Conservation (phyloP, 163 green algal species). For the Scenedesmus sp. region DNA sequence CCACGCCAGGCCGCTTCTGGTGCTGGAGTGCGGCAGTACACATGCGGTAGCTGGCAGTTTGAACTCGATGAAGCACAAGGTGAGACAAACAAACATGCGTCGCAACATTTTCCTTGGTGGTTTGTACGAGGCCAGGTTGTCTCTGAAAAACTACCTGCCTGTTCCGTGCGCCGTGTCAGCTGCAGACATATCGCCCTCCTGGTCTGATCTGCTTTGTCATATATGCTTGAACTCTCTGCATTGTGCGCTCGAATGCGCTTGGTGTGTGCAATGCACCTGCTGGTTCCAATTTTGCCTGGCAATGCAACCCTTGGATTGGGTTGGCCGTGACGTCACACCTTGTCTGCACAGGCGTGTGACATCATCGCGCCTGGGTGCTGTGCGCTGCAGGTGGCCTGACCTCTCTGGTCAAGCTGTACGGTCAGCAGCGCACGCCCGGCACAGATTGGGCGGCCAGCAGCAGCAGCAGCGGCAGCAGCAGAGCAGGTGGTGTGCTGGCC, state of each 20-base stretch:
- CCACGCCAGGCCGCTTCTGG: background rate
- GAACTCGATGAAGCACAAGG: slow-evolving; percentile 36
- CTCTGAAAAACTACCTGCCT: no score
- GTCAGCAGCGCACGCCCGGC: background rate
- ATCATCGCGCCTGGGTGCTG: no score
- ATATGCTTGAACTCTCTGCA: no score
- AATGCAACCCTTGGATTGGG: no score
- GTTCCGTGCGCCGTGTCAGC: no score
- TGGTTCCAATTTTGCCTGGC: no score
- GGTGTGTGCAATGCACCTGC: no score
- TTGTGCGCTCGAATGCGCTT: no score
- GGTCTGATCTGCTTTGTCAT: no score
- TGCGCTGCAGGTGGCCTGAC: slow-evolving; percentile 19
- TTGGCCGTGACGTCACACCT: no score
- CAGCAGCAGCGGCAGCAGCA: slow-evolving; percentile 47
- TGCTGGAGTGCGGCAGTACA: slow-evolving; percentile 18
- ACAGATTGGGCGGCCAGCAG: slow-evolving; percentile 32
- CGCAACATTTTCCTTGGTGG: background rate
- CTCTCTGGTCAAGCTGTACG: slow-evolving; percentile 40
- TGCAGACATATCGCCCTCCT: no score
- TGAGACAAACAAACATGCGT: background rate
- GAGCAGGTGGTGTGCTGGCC: background rate
- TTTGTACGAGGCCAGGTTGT: background rate
- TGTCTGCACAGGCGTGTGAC: no score
- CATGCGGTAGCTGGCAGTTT: slow-evolving; percentile 43